Conservation (phyloP, 2,329 filamentous ascomycete species). For the Ophiocordyceps camponoti-floridani region DNA sequence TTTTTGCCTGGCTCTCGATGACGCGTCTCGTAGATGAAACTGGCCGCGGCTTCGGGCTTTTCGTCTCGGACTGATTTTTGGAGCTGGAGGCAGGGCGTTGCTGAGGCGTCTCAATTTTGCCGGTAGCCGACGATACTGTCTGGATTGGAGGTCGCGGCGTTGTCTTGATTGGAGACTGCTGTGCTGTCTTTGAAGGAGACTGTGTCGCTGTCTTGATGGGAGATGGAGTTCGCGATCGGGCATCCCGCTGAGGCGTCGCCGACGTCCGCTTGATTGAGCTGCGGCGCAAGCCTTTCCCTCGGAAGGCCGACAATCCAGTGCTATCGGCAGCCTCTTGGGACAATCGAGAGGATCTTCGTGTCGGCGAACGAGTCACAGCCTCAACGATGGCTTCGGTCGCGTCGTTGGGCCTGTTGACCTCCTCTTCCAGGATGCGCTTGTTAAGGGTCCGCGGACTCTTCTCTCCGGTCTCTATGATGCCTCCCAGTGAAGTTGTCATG, state of each 20-base stretch:
- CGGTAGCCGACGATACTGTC: neutral
- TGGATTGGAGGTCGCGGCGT: neutral
- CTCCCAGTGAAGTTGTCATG: constrained; percentile 45
- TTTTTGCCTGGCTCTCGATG: constrained; percentile 4
- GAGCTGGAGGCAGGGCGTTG: neutral
- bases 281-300: constrained; percentile 27
- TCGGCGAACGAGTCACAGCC: constrained; percentile 7
- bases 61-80: neutral
- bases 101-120: neutral
- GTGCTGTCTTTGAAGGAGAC: neutral
- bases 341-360: constrained; percentile 4
- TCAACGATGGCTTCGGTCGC: constrained; percentile 18
- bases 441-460: constrained; percentile 17
- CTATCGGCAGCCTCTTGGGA: constrained; percentile 26
- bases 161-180: neutral
- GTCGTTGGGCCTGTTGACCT: constrained; percentile 30
- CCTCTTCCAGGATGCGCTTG: constrained; percentile 40
- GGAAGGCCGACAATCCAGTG: constrained; percentile 35
- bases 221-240: constrained; percentile 3
- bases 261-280: constrained; percentile 21
- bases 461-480: constrained; percentile 31
- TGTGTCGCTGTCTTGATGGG: constrained; percentile 2
- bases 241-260: constrained; percentile 4
- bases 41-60: neutral
- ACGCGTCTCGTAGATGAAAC: constrained; percentile 3